Evolutionary conservation across 352 stramenopile genomes (phyloP).

Genomic region (Globisporangium nodosum): DNA sequence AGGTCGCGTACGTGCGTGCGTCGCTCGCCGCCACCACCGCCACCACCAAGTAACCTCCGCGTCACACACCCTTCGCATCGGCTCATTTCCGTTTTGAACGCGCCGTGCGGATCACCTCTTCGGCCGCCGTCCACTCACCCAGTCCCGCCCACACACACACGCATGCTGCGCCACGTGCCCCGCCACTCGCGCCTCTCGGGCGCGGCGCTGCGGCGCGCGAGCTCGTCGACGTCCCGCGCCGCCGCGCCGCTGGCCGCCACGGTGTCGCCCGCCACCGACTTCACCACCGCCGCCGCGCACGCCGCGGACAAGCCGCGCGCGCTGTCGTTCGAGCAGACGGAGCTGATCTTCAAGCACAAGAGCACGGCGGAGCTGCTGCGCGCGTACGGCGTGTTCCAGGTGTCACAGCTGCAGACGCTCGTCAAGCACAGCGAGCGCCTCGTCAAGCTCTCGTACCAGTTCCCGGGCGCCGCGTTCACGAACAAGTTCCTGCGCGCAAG

Average conservation of each 20-base stretch:
- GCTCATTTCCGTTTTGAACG: neutral
- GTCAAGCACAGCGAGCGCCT: constrained; percentile 87
- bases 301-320: constrained; percentile 16
- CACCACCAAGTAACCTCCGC: neutral
- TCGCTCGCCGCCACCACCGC: neutral
- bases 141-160: too few relatives aligned
- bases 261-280: constrained; percentile 9
- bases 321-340: constrained; percentile 70
- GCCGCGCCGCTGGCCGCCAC: constrained; percentile 9
- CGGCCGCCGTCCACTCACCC: neutral
- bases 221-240: constrained; percentile 12
- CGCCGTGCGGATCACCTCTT: neutral
- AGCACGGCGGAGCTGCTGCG: constrained; percentile 82
- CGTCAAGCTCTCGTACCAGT: constrained; percentile 73
- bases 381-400: constrained; percentile 82
- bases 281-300: neutral
- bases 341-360: constrained; percentile 83
- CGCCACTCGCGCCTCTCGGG: neutral
- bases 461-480: constrained; percentile 81
- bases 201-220: constrained; percentile 5
- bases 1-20: neutral
- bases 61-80: neutral
- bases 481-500: constrained; percentile 89
- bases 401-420: constrained; percentile 82
- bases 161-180: constrained; percentile 13